Conservation (phyloP, 2,329 filamentous ascomycete genomes). For the Nemania bipapillata region DNA sequence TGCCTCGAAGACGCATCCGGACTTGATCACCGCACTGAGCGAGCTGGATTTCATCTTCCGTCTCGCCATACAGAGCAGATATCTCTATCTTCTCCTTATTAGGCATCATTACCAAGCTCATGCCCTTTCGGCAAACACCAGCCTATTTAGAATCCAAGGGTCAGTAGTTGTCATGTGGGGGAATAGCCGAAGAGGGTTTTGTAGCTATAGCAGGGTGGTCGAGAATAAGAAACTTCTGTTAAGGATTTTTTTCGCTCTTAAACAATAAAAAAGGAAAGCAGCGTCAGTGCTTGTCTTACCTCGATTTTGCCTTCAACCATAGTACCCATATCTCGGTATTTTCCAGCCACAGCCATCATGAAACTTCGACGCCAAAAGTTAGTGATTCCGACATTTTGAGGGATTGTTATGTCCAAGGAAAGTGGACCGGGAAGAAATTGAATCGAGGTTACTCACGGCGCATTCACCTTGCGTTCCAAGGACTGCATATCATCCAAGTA, state of each 20-base stretch:
- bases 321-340: conserved; percentile 97
- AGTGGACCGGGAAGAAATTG: background rate
- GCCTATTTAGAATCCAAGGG: conserved; percentile 55
- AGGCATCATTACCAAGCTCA: conserved; percentile 88
- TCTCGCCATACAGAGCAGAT: conserved; percentile 90
- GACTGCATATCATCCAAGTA: conserved; percentile 94
- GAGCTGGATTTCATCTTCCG: conserved; percentile 85
- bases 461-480: conserved; percentile 93
- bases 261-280: background rate
- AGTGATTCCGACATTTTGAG: conserved; percentile 1
- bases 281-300: conserved; percentile 33
- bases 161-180: conserved; percentile 3
- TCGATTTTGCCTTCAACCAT: conserved; percentile 98
- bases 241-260: background rate
- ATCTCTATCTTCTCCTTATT: conserved; percentile 85
- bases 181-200: background rate
- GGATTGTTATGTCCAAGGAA: background rate
- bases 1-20: conserved; percentile 87
- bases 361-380: conserved; percentile 60
- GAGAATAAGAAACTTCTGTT: background rate
- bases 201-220: background rate
- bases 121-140: conserved; percentile 90
- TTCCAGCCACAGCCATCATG: conserved; percentile 98
- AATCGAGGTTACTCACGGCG: conserved; percentile 62
- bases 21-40: conserved; percentile 95